A percentile compares a stretch with the other conserved stretches of the same genome.
These are phyloP conservation scores for Fraxinus anomala DNA, from an alignment of 257 asterid genomes.

Conservation along the genomic window DNA sequence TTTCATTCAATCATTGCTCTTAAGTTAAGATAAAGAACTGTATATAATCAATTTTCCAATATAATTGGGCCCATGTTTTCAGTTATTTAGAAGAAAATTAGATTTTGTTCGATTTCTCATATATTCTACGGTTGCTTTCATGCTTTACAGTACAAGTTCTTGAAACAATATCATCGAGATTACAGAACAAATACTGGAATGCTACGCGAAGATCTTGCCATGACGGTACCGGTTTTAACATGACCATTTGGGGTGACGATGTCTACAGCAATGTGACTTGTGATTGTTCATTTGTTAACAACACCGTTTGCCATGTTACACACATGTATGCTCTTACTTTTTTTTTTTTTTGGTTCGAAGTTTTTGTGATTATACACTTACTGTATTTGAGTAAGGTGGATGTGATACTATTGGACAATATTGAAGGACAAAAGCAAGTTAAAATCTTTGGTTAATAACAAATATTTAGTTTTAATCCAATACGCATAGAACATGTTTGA, in stretches of 20 bases:
- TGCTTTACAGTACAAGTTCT: constrained; percentile 59
- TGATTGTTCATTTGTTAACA: constrained; percentile 53
- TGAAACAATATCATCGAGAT: constrained; percentile 55
- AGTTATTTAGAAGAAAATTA: neutral
- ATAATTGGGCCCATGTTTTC: neutral
- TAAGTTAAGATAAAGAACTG: neutral
- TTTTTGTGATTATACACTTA: neutral
- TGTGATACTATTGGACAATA: neutral
- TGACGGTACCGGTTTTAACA: constrained; percentile 41
- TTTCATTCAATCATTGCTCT: neutral
- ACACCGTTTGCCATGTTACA: constrained; percentile 71
- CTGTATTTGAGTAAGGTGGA: neutral
- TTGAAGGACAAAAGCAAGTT: neutral
- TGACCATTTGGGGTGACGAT: neutral
- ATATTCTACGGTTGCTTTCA: neutral
- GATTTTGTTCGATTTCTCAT: neutral
- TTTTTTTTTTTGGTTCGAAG: neutral
- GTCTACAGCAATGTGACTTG: constrained; percentile 48
- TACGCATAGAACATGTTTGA: neutral
- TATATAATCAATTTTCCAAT: neutral
- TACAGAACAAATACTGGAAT: constrained; percentile 57
- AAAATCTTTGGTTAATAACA: neutral
- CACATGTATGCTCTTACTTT: constrained; percentile 56
- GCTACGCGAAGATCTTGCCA: constrained; percentile 53
- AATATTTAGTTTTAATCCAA: neutral